Evolutionary conservation across 768 basidiomycete species (phyloP), one percentile per base, ranked within the genome.

Genomic region (Phaffia tasmanica): DNA sequence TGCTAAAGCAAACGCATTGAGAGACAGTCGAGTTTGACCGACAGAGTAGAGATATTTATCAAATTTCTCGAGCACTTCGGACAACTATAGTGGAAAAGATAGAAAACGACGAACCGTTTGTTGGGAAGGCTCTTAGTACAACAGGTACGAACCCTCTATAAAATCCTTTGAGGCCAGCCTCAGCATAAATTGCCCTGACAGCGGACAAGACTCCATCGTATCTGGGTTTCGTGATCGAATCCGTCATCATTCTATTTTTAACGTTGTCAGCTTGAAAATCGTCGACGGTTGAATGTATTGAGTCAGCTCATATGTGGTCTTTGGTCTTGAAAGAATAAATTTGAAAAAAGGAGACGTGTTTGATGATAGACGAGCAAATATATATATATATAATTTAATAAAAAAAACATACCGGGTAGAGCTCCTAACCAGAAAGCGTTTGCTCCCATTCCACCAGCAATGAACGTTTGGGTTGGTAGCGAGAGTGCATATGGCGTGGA

Each of bases 191-290:
- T 51, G 80, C 78, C 57, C 80, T 77, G 4, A 81, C 81, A 6
- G 83, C 81, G 18, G 74, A 73, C 47, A 76, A 59, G 65, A 85
- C 83, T 11, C 83, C 83, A 50, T 81, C 81, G 53, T 74, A 77
- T 47, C 71, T 61, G 0, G 76, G 75, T 16, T 69, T 65, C 30
- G 71, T 71, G 27, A 77, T 70, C 1, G 70, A 71, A 64, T 77
- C 76, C 51, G 72, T 72, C 74, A 75, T 75, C 46, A 77, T 75
- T 29, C 76, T 53, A 58, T 88, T 89, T 77, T 91, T 90, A 69
- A 88, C 78, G 73, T 88, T 88, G 76, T 91, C 89, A 64, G 84
- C 81, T 3, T 87, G 85, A 70, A 86, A 85, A 27, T 82, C 84
- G 79, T 83, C 81, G 27, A 78, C 77, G 42, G 42, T 16, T 16